Evolutionary conservation across 1,139 yeast genomes (phyloP).

Genomic region (Saccharomyces pastorianus): DNA sequence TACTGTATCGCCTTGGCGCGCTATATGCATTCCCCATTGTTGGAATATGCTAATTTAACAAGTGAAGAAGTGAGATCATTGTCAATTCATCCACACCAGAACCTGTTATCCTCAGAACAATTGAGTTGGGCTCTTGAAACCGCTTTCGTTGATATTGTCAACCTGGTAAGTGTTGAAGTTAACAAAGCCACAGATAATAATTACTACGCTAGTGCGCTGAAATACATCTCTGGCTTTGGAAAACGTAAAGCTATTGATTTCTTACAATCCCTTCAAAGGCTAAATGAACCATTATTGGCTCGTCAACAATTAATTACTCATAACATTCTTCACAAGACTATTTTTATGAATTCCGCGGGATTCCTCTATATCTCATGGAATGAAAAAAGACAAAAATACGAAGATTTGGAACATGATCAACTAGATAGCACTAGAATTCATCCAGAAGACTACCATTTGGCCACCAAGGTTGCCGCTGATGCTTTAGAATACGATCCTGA

Average conservation of each 20-base stretch:
- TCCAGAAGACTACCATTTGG: conserved; percentile 94
- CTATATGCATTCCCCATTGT: conserved; percentile 80
- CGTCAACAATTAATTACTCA: conserved; percentile 69
- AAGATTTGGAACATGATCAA: conserved; percentile 61
- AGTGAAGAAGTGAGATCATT: conserved; percentile 59
- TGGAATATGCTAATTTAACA: conserved; percentile 79
- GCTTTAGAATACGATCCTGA: conserved; percentile 95
- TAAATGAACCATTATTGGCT: conserved; percentile 57
- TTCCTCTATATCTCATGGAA: conserved; percentile 73
- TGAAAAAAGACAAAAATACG: conserved; percentile 38
- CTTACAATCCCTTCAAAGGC: conserved; percentile 62
- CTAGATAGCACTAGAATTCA: conserved; percentile 94
- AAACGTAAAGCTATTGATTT: conserved; percentile 91
- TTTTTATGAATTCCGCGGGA: conserved; percentile 88
- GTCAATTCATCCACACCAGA: conserved; percentile 69
- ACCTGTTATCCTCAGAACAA: conserved; percentile 55
- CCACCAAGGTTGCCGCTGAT: conserved; percentile 95
- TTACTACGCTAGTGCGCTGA: conserved; percentile 62
- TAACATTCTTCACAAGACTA: conserved; percentile 66
- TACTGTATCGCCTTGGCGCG: conserved; percentile 88
- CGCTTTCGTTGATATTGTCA: conserved; percentile 82
- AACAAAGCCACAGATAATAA: conserved; percentile 73
- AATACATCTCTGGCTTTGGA: conserved; percentile 84
- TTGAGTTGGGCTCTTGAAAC: conserved; percentile 65
- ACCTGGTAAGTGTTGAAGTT: conserved; percentile 87